Evolutionary conservation across 164 flowering plant genomes (phyloP), one percentile per base, ranked within the genome.

Genomic region (Saururus chinensis): DNA sequence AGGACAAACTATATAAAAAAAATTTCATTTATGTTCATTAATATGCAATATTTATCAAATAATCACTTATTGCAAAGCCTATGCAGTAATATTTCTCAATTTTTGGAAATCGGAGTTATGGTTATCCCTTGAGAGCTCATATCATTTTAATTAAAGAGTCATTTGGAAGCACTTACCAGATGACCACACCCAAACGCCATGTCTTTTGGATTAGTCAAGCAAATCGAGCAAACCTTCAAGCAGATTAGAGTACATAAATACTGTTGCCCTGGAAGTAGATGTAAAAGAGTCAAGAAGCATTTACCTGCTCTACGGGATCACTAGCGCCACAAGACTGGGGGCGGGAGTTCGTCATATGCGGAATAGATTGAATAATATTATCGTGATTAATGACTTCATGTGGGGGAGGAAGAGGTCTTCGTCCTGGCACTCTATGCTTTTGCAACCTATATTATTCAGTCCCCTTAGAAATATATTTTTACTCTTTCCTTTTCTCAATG

Each of bases 151-250:
- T 19, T n/a, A 19, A 41, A 51, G 19, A 23, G 24, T 16, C 23
- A 19, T 40, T 37, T 30, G 22, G 24, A 49, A 56, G 66, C 53
- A 51, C 85, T 76, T 72, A 89, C 97, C 78, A 73, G 64, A 70
- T 89, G 97, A 62, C 97, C 97, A 55, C 97, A 89, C 56, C 85
- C 87, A 67, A 89, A 89, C 63, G 97, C 97, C 97, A 87, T 80
- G 74, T 89, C 73, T 77, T 78, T 87, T 23, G 81, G 84, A 66
- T 84, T 87, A 60, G 90, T 81, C 76, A 85, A 79, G 81, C 97
- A 89, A 63, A 89, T 82, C 19, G 90, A 88, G 69, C 97, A 89
- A 45, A 75, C 86, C 92, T 87, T 57, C 56, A 70, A 56, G 40
- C 54, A 26, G 17, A 45, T 45, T 17, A 45, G 4, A 45, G 49